Base-by-base conservation (phyloP, 2,329 filamentous ascomycete genomes). In the Colletotrichum trifolii region DNA sequence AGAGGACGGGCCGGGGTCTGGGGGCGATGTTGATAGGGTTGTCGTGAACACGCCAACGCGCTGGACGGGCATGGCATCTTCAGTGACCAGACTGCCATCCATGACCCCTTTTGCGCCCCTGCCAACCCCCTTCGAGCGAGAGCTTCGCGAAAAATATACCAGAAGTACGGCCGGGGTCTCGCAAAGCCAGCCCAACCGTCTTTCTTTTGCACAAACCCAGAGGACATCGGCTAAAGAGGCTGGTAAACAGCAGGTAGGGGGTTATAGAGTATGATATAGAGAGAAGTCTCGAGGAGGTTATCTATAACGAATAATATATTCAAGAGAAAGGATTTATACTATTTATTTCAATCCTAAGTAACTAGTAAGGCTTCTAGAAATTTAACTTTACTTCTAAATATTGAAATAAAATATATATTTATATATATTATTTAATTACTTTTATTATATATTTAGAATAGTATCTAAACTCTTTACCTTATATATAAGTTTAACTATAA, bases 11-110 rank as follows among this genome's bases (percentile, higher is more conserved):
- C 33, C 38, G 13, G 56, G 40, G 7, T 54, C 56, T 8, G 67
- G 55, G 11, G 42, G 33, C 13, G 65, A 65, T 15, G 47, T 38
- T 7, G 50, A 58, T 34, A 43, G 52, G 34, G 48, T 60, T 4
- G 33, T 65, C 11, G 60, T 79, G 12, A 77, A 78, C 52, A 84
- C 82, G 8, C 82, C 82, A 2, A 83, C 81, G n/a, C 80, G 80
- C 54, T 79, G 81, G 76, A 82, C 80, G 3, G 79, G 82, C 4
- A 73, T 78, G 54, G 73, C 78, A 7, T 73, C 78, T 36, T 74
- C 78, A 6, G 74, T 79, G 25, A 25, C 25, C 7, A 77, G 75
- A 36, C 70, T 77, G 50, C 74, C 77, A 11, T 77, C 81, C 8
- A 83, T 80, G 4, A 83, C 80, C 5, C 81, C 81, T 4, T 74